Evolutionary conservation across 148 eudicot genomes (phyloP).

Genomic region (Linanthus parryae): DNA sequence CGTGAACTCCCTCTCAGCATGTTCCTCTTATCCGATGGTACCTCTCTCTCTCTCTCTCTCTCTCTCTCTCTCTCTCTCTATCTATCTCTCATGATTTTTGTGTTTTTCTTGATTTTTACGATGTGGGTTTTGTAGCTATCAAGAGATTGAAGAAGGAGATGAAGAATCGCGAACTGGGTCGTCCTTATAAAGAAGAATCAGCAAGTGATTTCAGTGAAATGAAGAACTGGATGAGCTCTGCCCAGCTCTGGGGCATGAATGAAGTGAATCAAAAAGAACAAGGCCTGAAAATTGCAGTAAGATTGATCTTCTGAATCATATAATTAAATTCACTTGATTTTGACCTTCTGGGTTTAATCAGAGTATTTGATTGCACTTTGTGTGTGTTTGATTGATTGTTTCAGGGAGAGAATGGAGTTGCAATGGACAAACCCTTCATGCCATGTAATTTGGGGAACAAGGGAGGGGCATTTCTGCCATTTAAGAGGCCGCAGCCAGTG

Average conservation of each 20-base stretch:
- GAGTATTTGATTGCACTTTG: neutral
- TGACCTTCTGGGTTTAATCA: neutral
- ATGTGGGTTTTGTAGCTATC: neutral
- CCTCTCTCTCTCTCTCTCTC: no score
- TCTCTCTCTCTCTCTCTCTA: no score
- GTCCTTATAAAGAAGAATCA: conserved; percentile 37
- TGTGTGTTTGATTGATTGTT: no score
- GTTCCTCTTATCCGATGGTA: conserved; percentile 64
- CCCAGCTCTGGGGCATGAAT: conserved; percentile 66
- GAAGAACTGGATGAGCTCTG: conserved; percentile 80
- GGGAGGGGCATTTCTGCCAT: no score
- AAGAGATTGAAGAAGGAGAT: neutral
- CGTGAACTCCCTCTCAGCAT: conserved; percentile 68
- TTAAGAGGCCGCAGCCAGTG: no score
- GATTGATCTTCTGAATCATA: no score
- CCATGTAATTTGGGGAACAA: no score
- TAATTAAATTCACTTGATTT: neutral
- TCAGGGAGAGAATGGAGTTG: no score
- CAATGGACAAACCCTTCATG: no score
- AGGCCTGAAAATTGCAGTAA: conserved; percentile 17
- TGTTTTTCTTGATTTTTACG: neutral
- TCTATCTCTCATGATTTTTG: no score
- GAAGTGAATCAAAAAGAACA: conserved; percentile 10
- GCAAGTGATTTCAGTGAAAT: conserved; percentile 40
- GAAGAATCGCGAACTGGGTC: neutral